Percentiles rank a stretch among this genome's conserved stretches.
Evolutionary conservation across 495 filamentous ascomycete genomes (phyloP).

Genomic region (Penicillium egyptiacum): DNA sequence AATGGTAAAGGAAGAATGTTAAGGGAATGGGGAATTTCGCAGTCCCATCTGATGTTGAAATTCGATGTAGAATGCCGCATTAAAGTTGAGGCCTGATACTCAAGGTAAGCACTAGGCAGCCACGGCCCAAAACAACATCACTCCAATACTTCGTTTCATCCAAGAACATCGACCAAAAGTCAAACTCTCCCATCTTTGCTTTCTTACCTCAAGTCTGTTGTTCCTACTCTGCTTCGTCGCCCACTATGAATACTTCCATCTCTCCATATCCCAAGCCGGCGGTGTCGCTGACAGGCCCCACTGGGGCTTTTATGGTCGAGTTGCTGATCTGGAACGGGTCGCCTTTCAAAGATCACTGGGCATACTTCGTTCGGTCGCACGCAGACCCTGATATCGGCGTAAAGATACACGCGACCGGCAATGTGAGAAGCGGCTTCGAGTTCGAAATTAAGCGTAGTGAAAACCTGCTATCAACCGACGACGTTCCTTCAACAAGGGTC

Average conservation of each 20-base stretch:
- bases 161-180: background rate
- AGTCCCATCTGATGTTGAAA: background rate
- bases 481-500: conserved; percentile 20
- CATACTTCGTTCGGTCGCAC: conserved; percentile 25
- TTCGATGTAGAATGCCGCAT: background rate
- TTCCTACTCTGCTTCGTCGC: too few relatives aligned
- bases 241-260: background rate
- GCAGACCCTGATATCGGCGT: conserved; percentile 20
- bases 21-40: background rate
- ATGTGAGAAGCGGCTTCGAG: conserved; percentile 27
- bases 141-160: background rate
- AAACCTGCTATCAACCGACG: conserved; percentile 12
- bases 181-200: background rate
- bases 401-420: conserved; percentile 26
- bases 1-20: background rate
- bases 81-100: background rate
- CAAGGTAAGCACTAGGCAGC: background rate
- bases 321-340: conserved; percentile 31
- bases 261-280: background rate
- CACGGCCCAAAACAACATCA: background rate
- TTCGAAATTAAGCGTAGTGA: conserved; percentile 28
- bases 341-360: conserved; percentile 38
- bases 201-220: background rate
- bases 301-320: conserved; percentile 22
- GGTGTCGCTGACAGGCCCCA: background rate